Base-by-base conservation (phyloP, 805 yeast genomes). In the Teunomyces atbi region DNA sequence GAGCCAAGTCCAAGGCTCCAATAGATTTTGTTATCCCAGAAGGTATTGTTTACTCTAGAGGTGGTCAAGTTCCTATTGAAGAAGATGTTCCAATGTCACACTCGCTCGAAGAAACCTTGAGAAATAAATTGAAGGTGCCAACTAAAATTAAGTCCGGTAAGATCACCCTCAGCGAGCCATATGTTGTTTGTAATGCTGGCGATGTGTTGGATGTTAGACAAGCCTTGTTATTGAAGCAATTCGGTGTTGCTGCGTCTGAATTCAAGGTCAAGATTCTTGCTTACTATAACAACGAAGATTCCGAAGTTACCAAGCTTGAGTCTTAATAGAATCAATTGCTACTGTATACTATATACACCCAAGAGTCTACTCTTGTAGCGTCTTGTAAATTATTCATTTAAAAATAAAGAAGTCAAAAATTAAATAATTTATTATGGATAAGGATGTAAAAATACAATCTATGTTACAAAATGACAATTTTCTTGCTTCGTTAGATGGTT, bases 21-120 rank as follows among this genome's bases (percentile, higher is more conserved):
- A 73, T 92, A 49, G 81, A 86, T 42, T 91, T 94, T 69, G 78
- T 81, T 4, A 77, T 94, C 46, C 98, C 99, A 23, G 89, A 77
- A 49, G 99, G 99, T 41, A 78, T 89, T 44, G 84, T 94, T 6
- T 91, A 89, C 66, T 88, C 98, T 16, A 84, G 97, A 64, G 99
- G 97, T 59, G 99, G 99, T 18, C 95, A 89, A 69, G 73, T 91
- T 43, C 77, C 96, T 26, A 69, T 65, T 19, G 97, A 90, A 62
- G 98, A 94, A 54, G 99, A 94, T 66, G 90, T 94, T 16, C 96
- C 97, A 57, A 84, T 94, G 87, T 85, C 95, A 10, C 99, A 94
- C 65, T 89, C 98, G 5, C 78, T 95, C 71, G 99, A 94, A 69
- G 89, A 90, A 59, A 89, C 96, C 34, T 68, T 94, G 61, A 86